Base-by-base conservation (phyloP, 2,329 filamentous ascomycete genomes). In the Ophiocordyceps camponoti-floridani region DNA sequence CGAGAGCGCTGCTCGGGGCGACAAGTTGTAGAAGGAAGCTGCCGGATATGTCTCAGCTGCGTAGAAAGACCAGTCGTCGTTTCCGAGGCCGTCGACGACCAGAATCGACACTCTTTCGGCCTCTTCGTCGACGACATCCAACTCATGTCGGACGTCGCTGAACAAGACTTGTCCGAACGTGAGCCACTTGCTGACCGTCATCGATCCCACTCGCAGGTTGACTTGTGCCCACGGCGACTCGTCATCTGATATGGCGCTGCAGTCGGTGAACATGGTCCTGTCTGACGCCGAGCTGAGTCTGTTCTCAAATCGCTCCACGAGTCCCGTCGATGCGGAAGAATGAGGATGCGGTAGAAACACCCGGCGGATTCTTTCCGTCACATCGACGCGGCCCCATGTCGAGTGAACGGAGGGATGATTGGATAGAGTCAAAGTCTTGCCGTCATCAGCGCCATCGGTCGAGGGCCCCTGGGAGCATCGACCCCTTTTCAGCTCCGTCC, bases 101-200 rank as follows among this genome's bases (percentile, higher is more conserved):
- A 91, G 69, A 26, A 91, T 76, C 0, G 75, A 78, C 46, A 66
- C 80, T 45, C 63, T 73, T 64, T 70, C 52, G 18, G 53, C 46
- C 0, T 54, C 53, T 6, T 55, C 50, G 18, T 57, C 54, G 5
- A 53, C 62, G 55, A 62, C 68, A 0, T 70, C 63, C 19, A 88
- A 69, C 51, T 85, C 79, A 41, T 84, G 79, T 26, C 84, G 75
- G 5, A 82, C 77, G 11, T 85, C 84, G 52, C 82, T 87, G 63
- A 91, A 88, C 4, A 91, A 67, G 0, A 89, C 82, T 52, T 86
- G 80, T 1, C 84, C 84, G 57, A 89, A 89, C 0, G 82, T 85
- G 23, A 91, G 72, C 84, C 84, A 91, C 56, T 88, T 88, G 68
- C 82, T 87, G 23, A 87, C 84, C 48, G 84, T 87, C 67, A 91